These are phyloP conservation scores for Apiosordaria backusii DNA, from an alignment of 495 filamentous ascomycete species.

Conservation along the genomic window DNA sequence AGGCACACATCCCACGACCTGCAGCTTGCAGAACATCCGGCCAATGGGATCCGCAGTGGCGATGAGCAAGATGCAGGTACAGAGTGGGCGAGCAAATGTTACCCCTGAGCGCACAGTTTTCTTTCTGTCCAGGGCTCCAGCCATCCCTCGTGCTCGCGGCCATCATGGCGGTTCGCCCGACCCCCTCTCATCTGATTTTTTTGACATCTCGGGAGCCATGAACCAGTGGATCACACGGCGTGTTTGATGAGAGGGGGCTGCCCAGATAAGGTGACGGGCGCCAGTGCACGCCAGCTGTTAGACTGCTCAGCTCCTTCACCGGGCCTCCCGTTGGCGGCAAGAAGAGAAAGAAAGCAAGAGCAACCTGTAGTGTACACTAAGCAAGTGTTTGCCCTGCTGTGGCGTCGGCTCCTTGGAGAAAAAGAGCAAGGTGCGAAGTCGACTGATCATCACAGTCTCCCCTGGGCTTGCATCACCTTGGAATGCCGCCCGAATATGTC, in stretches of 20 bases:
- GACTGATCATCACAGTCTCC: too few relatives aligned
- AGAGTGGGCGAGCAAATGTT: not conserved
- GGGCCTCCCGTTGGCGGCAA: not conserved
- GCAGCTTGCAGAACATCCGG: conserved; percentile 2
- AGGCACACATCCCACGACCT: not conserved
- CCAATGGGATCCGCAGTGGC: conserved; percentile 7
- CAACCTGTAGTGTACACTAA: too few relatives aligned
- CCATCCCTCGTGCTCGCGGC: not conserved
- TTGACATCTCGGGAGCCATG: not conserved
- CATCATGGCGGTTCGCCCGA: conserved; percentile 1
- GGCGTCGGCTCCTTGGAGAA: too few relatives aligned
- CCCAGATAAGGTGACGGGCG: not conserved
- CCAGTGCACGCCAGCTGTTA: conserved; percentile 7
- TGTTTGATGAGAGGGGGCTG: conserved; percentile 5
- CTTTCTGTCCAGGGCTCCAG: too few relatives aligned
- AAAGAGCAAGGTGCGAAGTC: too few relatives aligned
- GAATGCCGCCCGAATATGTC: conserved; percentile 1
- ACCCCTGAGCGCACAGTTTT: not conserved
- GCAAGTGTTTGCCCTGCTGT: too few relatives aligned
- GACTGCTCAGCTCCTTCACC: not conserved
- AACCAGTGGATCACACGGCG: not conserved
- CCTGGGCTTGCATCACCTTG: not conserved
- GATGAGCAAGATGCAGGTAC: conserved; percentile 12
- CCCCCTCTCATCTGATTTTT: conserved; percentile 2
- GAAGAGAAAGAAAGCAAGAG: not conserved